Evolutionary conservation across 768 basidiomycete genomes (phyloP), one percentile per base, ranked within the genome.

Genomic region (Leccinum fibrillosum): DNA sequence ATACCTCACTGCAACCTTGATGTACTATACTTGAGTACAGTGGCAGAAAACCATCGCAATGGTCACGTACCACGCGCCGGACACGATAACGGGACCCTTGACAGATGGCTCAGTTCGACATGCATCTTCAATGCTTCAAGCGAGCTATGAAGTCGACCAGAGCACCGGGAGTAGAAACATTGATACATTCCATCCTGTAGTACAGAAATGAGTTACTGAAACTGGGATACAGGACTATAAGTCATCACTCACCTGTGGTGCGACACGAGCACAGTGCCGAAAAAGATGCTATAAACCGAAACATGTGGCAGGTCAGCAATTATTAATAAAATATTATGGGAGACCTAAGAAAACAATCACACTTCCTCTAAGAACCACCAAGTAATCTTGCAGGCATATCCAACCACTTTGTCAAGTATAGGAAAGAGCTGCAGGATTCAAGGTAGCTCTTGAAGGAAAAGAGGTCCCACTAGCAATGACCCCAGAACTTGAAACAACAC

Each of bases 101-200:
- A 72, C 28, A 72, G 8, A 42, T 72, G 71, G 26, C 71, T 72
- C 19, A 74, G 64, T 21, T 74, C 67, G 1, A 74, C 55, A 34
- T 72, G 71, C 2, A 53, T 59, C 44, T 63, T 69, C 34, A 72
- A 17, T n/a, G 58, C 64, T 3, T 25, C 30, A 19, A 34, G 39
- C 3, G 72, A 63, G 19, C 10, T 35, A 30, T 72, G 71, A 19
- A 61, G 6, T 26, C 71, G 65, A 9, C 72, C 71, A 47, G 71
- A 59, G 21, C 71, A 72, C 21, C 71, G 67, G 21, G 66, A 58
- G 47, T 64, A 64, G 2, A 28, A 60, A 49, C 71, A 72, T 1
- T 58, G 58, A 49, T 69, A 74, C 23, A 48, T 19, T 44, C 69
- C 71, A 50, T 69, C 71, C 72, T 72, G 37, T 2, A 2, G 11